A percentile compares a stretch with the other conserved stretches of the same genome.
phyloP scores from a whole-genome alignment of 352 stramenopile genomes.

The Phytophthora parvispora region DNA sequence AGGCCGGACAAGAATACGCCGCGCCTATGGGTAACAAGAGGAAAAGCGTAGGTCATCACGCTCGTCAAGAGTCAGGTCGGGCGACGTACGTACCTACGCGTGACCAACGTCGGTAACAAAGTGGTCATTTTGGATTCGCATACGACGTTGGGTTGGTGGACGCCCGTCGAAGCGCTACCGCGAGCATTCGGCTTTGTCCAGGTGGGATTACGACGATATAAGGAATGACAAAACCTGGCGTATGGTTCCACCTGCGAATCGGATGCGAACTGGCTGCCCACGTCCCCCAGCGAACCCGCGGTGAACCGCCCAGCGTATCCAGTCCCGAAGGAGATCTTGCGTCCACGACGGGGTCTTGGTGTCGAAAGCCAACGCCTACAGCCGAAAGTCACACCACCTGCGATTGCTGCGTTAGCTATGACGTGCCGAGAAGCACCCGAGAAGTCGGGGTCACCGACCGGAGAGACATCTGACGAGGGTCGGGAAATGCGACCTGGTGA shows the following conservation, averaged over 20 bases:
- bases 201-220: neutral
- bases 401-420: no score
- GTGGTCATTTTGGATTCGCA: neutral
- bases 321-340: no score
- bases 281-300: no score
- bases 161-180: neutral
- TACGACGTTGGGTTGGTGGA: constrained; percentile 6
- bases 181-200: constrained; percentile 10
- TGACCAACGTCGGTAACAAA: constrained; percentile 11
- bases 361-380: no score
- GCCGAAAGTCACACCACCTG: no score
- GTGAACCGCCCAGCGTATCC: no score
- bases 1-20: no score
- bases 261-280: neutral
- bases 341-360: no score
- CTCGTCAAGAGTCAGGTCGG: neutral
- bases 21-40: constrained; percentile 2
- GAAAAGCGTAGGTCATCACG: neutral
- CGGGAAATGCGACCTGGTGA: neutral
- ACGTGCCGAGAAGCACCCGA: no score
- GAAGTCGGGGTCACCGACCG: no score
- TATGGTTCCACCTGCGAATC: neutral
- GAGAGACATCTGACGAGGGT: neutral
- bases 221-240: constrained; percentile 11
- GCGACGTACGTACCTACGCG: neutral